A percentile compares a stretch with the other conserved stretches of the same genome.
These are phyloP conservation scores for Gossypium mustelinum DNA, from an alignment of 345 rosid species.

Conservation along the genomic window DNA sequence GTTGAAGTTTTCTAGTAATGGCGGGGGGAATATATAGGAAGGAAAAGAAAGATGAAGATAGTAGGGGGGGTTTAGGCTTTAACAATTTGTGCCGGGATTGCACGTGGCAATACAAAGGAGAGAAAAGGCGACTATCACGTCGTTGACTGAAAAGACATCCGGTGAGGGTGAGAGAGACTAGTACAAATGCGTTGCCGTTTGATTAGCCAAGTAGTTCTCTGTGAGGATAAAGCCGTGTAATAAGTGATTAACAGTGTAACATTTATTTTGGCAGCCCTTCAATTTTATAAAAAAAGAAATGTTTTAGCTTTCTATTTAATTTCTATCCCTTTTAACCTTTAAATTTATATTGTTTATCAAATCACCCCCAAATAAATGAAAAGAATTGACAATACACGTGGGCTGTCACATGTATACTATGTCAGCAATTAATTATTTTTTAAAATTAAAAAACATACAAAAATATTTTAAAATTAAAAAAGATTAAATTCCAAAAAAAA, in stretches of 20 bases:
- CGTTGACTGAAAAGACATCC: conserved; percentile 12
- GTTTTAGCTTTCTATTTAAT: too few species aligned
- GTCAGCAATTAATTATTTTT: too few species aligned
- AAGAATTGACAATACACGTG: accelerated
- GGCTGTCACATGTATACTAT: too few species aligned
- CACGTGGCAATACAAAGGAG: neutral
- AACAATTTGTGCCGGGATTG: neutral
- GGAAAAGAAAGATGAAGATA: neutral
- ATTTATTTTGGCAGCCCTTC: neutral
- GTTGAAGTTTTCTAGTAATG: neutral
- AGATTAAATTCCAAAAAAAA: too few species aligned
- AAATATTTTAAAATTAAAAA: too few species aligned
- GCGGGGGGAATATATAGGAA: neutral
- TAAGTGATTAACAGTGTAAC: neutral
- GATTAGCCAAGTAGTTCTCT: neutral
- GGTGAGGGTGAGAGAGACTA: conserved; percentile 3
- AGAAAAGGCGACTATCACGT: conserved; percentile 13
- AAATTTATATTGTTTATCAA: too few species aligned
- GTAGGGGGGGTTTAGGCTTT: neutral
- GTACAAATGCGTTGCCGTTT: conserved; percentile 22
- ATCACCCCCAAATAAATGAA: accelerated
- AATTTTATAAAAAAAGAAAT: too few species aligned
- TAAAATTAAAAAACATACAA: too few species aligned
- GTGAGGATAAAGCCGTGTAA: neutral
- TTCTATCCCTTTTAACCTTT: accelerated